phyloP scores from a whole-genome alignment of 768 basidiomycete genomes.

The Lentinula sp. region DNA sequence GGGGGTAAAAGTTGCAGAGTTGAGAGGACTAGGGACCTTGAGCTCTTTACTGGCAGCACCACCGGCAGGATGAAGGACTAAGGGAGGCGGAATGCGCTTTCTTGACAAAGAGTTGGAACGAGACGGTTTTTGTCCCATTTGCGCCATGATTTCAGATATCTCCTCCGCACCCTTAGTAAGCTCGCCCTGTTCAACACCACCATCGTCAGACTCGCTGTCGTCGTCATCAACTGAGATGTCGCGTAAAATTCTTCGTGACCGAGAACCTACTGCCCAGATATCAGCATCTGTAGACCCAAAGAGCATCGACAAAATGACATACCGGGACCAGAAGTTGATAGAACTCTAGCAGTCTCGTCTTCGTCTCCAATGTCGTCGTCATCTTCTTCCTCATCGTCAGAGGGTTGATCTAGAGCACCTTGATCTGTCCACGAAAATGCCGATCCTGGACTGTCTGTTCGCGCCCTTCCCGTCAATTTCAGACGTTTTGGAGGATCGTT shows the following conservation, averaged over 20 bases:
- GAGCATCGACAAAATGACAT: slow-evolving; percentile 25
- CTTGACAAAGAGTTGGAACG: neutral
- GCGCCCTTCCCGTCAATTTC: slow-evolving; percentile 43
- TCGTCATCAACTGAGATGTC: slow-evolving; percentile 19
- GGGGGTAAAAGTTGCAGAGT: neutral
- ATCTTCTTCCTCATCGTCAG: slow-evolving; percentile 24
- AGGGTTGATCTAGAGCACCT: neutral
- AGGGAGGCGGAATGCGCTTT: slow-evolving; percentile 46
- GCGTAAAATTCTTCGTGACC: slow-evolving; percentile 30
- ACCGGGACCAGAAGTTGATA: slow-evolving; percentile 21
- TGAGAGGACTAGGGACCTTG: slow-evolving; percentile 31
- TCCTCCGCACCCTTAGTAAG: slow-evolving; percentile 12
- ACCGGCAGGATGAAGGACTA: slow-evolving; percentile 36
- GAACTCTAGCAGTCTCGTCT: slow-evolving; percentile 33
- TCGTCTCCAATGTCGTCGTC: slow-evolving; percentile 27
- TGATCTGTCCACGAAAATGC: slow-evolving; percentile 13
- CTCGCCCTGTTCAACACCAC: slow-evolving; percentile 30
- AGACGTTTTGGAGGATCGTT: slow-evolving; percentile 39
- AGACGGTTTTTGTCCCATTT: slow-evolving; percentile 7
- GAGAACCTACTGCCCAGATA: slow-evolving; percentile 50
- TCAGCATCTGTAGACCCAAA: slow-evolving; percentile 30
- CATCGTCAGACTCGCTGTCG: slow-evolving; percentile 27
- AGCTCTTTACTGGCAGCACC: slow-evolving; percentile 24
- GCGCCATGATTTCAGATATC: slow-evolving; percentile 27
- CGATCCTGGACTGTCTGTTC: slow-evolving; percentile 30